phyloP scores from a whole-genome alignment of 2,329 filamentous ascomycete genomes.

The Trichoderma pleuroti region DNA sequence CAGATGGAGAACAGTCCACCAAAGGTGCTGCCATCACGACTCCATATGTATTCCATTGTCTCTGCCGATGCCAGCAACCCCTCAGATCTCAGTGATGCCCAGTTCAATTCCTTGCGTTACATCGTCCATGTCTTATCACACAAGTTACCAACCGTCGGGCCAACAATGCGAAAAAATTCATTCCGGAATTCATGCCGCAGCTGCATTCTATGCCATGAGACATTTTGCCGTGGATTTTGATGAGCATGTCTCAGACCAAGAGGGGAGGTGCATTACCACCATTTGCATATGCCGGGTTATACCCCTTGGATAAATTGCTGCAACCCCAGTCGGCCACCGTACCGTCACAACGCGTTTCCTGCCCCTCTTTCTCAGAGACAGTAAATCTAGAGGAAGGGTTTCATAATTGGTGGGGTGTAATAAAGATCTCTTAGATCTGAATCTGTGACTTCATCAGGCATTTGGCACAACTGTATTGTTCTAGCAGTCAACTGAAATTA shows the following conservation, averaged over 20 bases:
- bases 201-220: background rate
- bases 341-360: background rate
- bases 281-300: constrained; percentile 1
- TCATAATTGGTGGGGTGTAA: background rate
- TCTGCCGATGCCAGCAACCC: background rate
- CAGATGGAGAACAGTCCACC: background rate
- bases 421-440: constrained; percentile 13
- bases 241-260: constrained; percentile 7
- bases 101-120: constrained; percentile 13
- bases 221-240: constrained; percentile 11
- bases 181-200: constrained; percentile 2
- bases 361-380: background rate
- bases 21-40: background rate
- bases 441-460: background rate
- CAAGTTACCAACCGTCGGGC: background rate
- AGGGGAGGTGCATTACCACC: constrained; percentile 13
- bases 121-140: constrained; percentile 10
- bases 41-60: constrained; percentile 6
- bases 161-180: background rate
- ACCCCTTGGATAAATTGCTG: constrained; percentile 17
- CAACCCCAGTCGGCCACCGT: constrained; percentile 9
- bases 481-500: background rate
- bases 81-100: background rate
- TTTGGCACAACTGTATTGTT: background rate
- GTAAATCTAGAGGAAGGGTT: background rate